Evolutionary conservation across 2,329 filamentous ascomycete genomes (phyloP), one percentile per base, ranked within the genome.

Genomic region (Gaeumannomyces sp.): DNA sequence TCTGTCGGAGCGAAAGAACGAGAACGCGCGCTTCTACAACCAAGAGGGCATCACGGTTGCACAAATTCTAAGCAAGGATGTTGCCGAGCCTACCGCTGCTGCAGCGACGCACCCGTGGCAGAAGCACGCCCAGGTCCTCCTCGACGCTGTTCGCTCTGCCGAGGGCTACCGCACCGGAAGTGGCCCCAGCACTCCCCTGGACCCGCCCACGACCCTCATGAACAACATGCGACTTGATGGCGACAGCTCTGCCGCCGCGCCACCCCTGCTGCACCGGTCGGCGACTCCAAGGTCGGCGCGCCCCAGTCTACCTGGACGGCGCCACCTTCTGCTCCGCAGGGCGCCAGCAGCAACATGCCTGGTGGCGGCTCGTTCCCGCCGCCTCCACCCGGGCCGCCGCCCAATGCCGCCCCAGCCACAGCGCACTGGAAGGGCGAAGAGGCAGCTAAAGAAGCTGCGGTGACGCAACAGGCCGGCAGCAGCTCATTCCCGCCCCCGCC

Each of bases 21-120:
- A 94, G 72, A 97, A 97, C 71, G 89, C 92, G 63, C 85, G 85
- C 7, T 97, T 97, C 72, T 97, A 96, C 74, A 89, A 89, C 28
- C 81, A 90, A n/a, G 69, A 72, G 5, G 62, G 62, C 31, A 71
- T 85, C 29, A 70, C 77, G 0, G 81, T 80, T 1, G 75, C 79
- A 29, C 76, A 76, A 66, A 84, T 85, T 64, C 72, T 85, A 16
- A 75, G 73, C 4, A 81, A 81, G 29, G 76, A 80, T 57, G 78
- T 81, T 0, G 70, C 74, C 0, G 53, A 28, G 31, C 27, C 62
- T 68, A 8, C 67, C 67, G 50, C 38, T n/a, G 33, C 11, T 66
- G 70, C 22, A 65, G 69, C 28, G 14, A 59, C 65, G 14, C 68
- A 67, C 10, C 63, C 70, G 67, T 78, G 77, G 77, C 73, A 75